Evolutionary conservation across 129 eudicot species (phyloP).

Genomic region (Deinandra increscens): DNA sequence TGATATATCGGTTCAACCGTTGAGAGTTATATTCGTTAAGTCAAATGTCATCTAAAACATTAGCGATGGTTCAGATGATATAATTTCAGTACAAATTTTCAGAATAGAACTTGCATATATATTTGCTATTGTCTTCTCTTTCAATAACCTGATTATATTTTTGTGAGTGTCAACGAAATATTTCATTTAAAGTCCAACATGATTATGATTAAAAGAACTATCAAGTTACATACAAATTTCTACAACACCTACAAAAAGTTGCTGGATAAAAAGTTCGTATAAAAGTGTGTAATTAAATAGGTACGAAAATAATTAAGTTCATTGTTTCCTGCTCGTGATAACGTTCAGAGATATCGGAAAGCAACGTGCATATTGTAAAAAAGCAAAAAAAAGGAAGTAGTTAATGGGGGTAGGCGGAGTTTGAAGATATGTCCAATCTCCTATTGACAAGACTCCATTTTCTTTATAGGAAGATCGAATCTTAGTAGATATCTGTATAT

Average conservation of each 20-base stretch:
- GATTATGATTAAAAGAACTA: too few species aligned
- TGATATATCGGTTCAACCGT: too few species aligned
- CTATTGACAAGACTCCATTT: constrained; percentile 1
- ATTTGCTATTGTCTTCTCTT: too few species aligned
- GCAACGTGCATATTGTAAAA: constrained; percentile 4
- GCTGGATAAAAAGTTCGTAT: background rate
- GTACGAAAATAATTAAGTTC: background rate
- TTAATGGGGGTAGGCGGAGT: constrained; percentile 26
- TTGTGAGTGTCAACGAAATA: too few species aligned
- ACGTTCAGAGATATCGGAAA: constrained; percentile 25
- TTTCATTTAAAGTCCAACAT: too few species aligned
- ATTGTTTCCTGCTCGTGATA: constrained; percentile 3
- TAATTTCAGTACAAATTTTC: too few species aligned
- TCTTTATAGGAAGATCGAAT: background rate
- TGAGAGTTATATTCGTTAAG: too few species aligned
- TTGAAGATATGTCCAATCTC: constrained; percentile 20
- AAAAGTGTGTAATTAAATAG: background rate
- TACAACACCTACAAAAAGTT: background rate
- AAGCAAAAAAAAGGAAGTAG: background rate
- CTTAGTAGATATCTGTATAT: constrained; percentile 5
- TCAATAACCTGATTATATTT: too few species aligned
- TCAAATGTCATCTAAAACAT: too few species aligned
- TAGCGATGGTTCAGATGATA: too few species aligned
- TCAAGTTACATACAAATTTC: too few species aligned
- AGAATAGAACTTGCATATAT: too few species aligned